Evolutionary conservation across 2,329 filamentous ascomycete genomes (phyloP).

Genomic region (Penicillium janthinellum): DNA sequence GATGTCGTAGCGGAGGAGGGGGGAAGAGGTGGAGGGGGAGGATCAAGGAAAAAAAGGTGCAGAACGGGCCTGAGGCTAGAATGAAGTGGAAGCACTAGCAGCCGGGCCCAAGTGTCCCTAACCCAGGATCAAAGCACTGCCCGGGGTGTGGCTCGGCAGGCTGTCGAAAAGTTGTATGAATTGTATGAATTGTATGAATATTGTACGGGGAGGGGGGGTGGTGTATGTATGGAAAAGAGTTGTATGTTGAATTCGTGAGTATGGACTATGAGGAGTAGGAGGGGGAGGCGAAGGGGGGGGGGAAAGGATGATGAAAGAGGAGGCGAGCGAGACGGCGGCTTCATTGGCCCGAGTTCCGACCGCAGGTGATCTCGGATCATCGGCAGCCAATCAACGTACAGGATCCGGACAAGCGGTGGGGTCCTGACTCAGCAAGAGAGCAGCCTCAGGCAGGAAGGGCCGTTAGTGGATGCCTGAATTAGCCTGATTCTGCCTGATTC

Average conservation of each 20-base stretch:
- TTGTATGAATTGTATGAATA: conserved; percentile 3
- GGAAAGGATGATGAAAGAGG: conserved; percentile 9
- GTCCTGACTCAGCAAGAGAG: not conserved
- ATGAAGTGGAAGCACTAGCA: not conserved
- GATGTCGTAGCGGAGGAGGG: conserved; percentile 3
- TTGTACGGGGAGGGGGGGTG: not conserved
- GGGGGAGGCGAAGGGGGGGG: conserved; percentile 2
- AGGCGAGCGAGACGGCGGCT: conserved; percentile 7
- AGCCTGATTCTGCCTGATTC: not conserved
- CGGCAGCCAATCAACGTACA: conserved; percentile 18
- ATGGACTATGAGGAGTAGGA: not conserved
- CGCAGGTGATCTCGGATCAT: conserved; percentile 12
- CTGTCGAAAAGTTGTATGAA: not conserved
- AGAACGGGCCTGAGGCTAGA: conserved; percentile 20
- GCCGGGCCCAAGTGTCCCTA: not conserved
- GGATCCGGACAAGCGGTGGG: not conserved
- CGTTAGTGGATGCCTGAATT: not conserved
- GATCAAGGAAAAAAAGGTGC: conserved; percentile 12
- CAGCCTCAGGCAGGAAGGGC: not conserved
- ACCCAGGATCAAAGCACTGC: not conserved
- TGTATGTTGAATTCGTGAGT: not conserved
- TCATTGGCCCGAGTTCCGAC: conserved; percentile 21
- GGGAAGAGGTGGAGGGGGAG: conserved; percentile 5
- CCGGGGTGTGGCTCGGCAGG: not conserved
- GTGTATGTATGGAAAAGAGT: not conserved